Evolutionary conservation across 1,284 basidiomycete genomes (phyloP), one percentile per base, ranked within the genome.

Genomic region (Cutaneotrichosporon daszewskae): DNA sequence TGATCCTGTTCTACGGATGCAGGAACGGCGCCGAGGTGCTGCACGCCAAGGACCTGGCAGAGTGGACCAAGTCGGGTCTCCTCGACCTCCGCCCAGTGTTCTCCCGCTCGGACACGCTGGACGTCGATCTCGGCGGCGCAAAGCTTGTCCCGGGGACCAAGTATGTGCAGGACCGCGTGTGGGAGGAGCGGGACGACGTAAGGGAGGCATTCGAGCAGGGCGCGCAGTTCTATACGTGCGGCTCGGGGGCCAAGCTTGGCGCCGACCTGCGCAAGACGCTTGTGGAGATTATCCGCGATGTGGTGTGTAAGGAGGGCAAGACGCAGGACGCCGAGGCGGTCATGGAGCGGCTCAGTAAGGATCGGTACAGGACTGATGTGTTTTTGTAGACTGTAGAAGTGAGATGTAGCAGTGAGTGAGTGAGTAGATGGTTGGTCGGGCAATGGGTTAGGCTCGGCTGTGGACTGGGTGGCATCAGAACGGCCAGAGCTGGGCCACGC

Each of bases 71-170:
- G 54, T 53, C 66, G 16, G 77, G 76, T 5, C 68, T 76, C 4
- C 70, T 78, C 14, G 75, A 77, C 45, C 64, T 79, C n/a, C 68
- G 74, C 11, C 74, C 75, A 6, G 75, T 77, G 14, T 77, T 78
- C 55, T 77, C 76, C 25, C 27, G 62, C 57, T 34, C 17, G 12
- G 40, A 24, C 32, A 34, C 14, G n/a, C 11, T 34, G 29, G 14
- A 8, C 27, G 17, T 28, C 22, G 9, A 19, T 5, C 40, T 27
- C 8, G 23, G 23, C n/a, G 24, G 22, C 17, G 27, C 37, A 13
- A 38, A 38, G 37, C n/a, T n/a, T 24, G 23, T 45, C 18, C 28
- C 34, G 5, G 41, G 32, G 2, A 25, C 33, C 14, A 37, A 29
- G 26, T 45, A 52, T 19, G 50, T 45, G 20, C 50, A 52, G 43